Conservation (phyloP, 352 stramenopile genomes). For the Pythium rishiriense region DNA sequence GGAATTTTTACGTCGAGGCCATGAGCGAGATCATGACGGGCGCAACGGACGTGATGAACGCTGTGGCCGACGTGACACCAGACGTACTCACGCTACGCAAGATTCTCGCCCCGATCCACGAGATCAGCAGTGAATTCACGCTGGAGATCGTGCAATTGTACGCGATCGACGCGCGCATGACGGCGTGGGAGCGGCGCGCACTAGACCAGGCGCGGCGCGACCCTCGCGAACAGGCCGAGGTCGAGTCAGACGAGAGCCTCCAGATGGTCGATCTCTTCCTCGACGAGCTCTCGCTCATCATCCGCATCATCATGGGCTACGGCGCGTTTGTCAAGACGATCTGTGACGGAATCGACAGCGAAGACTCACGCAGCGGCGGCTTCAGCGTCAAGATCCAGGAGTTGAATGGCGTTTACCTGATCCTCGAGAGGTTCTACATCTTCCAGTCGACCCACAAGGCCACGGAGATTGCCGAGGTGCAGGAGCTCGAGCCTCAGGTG, state of each 20-base stretch:
- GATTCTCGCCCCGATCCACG: slow-evolving; percentile 65
- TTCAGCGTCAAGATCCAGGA: slow-evolving; percentile 73
- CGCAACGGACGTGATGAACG: slow-evolving; percentile 78
- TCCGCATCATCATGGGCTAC: slow-evolving; percentile 75
- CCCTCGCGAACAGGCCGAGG: slow-evolving; percentile 27
- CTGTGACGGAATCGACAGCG: slow-evolving; percentile 47
- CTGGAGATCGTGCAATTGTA: slow-evolving; percentile 80
- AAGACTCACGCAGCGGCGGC: slow-evolving; percentile 20
- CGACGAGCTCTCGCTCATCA: slow-evolving; percentile 78
- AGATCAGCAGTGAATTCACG: slow-evolving; percentile 44
- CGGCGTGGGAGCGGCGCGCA: slow-evolving; percentile 73
- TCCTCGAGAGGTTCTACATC: slow-evolving; percentile 85
- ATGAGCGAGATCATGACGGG: slow-evolving; percentile 71
- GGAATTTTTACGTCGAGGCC: slow-evolving; percentile 74
- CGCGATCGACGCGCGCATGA: slow-evolving; percentile 66
- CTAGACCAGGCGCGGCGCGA: slow-evolving; percentile 56
- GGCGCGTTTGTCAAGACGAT: slow-evolving; percentile 51
- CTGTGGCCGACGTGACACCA: slow-evolving; percentile 58
- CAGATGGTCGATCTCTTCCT: slow-evolving; percentile 87
- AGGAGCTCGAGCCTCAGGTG: slow-evolving; percentile 64
- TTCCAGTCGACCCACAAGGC: slow-evolving; percentile 86
- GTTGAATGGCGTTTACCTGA: slow-evolving; percentile 75
- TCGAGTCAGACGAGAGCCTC: slow-evolving; percentile 81
- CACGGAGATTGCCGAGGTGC: slow-evolving; percentile 74
- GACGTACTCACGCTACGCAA: slow-evolving; percentile 39